phyloP scores from a whole-genome alignment of 257 asterid genomes.

The Sherardia arvensis region DNA sequence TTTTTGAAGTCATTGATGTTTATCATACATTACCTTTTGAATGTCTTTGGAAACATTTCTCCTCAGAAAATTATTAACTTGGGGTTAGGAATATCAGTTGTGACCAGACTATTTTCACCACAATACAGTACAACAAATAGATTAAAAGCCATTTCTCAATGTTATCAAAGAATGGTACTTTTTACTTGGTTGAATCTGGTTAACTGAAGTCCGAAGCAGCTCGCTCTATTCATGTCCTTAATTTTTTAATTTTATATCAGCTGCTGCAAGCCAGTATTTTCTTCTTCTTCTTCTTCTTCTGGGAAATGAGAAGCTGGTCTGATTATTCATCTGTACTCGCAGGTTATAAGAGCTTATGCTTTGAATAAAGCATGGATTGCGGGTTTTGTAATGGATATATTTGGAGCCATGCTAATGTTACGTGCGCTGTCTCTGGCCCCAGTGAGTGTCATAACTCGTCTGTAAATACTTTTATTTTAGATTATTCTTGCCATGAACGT shows the following conservation, averaged over 20 bases:
- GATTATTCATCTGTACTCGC: slow-evolving; percentile 14
- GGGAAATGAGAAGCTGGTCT: not conserved
- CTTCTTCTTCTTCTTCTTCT: no score
- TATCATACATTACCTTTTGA: not conserved
- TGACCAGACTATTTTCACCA: not conserved
- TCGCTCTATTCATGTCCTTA: no score
- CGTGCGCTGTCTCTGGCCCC: slow-evolving; percentile 95
- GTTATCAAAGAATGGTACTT: no score
- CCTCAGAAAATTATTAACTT: not conserved
- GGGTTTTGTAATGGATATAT: slow-evolving; percentile 89
- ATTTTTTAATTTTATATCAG: not conserved
- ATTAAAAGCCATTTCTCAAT: not conserved
- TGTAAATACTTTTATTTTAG: slow-evolving; percentile 1
- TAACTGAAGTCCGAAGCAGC: not conserved
- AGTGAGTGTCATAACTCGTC: slow-evolving; percentile 27
- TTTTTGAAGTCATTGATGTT: not conserved
- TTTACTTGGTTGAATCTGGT: not conserved
- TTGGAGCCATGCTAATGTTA: slow-evolving; percentile 90
- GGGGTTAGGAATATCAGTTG: not conserved
- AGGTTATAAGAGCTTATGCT: slow-evolving; percentile 90
- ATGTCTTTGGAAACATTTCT: not conserved
- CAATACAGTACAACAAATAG: not conserved
- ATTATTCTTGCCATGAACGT: not conserved
- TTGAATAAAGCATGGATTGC: slow-evolving; percentile 75
- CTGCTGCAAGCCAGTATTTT: not conserved